Conservation (phyloP, 495 filamentous ascomycete genomes). For the Hyaloscypha hepaticicola region DNA sequence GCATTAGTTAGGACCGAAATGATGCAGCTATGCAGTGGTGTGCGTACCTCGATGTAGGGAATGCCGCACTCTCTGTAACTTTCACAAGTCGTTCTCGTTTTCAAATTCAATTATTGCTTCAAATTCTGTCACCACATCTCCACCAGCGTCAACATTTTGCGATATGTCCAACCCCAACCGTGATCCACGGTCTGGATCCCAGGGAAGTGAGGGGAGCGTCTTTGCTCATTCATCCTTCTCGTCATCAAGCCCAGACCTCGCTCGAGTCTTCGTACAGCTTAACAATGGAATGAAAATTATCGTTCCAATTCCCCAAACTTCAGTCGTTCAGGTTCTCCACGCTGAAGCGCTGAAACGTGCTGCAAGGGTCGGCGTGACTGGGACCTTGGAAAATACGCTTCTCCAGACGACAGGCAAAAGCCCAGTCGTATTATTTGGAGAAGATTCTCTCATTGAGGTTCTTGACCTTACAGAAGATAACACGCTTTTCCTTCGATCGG, state of each 20-base stretch:
- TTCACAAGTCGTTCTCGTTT: neutral
- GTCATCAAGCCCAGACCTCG: slow-evolving; percentile 16
- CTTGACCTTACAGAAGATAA: slow-evolving; percentile 21
- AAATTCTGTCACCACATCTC: neutral
- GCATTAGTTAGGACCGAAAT: neutral
- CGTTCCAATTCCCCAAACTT: slow-evolving; percentile 15
- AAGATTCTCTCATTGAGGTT: slow-evolving; percentile 19
- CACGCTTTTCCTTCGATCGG: slow-evolving; percentile 15
- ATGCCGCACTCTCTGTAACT: neutral
- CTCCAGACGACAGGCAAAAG: slow-evolving; percentile 18
- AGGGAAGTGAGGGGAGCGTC: neutral
- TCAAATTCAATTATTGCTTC: neutral
- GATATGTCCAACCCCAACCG: neutral
- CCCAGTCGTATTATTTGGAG: slow-evolving; percentile 11
- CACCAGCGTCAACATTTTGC: neutral
- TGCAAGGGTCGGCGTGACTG: slow-evolving; percentile 13
- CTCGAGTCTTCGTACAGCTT: slow-evolving; percentile 23
- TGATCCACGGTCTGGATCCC: neutral
- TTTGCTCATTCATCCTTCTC: neutral
- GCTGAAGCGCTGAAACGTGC: slow-evolving; percentile 13
- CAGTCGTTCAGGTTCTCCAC: slow-evolving; percentile 20
- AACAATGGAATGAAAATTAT: slow-evolving; percentile 17
- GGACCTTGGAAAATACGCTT: slow-evolving; percentile 8
- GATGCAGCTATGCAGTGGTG: neutral
- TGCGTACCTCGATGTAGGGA: neutral